Evolutionary conservation across 2,329 filamentous ascomycete genomes (phyloP), one percentile per base, ranked within the genome.

Genomic region (Monosporascus sp.): DNA sequence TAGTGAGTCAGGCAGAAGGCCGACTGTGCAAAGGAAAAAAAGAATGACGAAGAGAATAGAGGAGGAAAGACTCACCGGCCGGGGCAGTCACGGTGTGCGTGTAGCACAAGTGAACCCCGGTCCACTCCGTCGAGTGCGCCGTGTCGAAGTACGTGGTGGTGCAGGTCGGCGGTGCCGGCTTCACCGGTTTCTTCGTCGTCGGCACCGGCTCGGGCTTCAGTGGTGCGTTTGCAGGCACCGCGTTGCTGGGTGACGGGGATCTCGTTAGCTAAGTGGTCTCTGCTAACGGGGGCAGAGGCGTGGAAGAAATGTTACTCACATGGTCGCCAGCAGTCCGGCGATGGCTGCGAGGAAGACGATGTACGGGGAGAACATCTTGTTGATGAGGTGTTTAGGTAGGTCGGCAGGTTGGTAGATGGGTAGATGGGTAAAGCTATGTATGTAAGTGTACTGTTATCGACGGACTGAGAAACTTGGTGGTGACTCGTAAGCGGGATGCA

Each of bases 91-190:
- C 56, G 3, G 63, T 65, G 41, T 57, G 55, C 17, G 64, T 64
- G 50, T 62, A 63, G 56, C 64, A 66, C 22, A 52, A 36, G 45
- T 62, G 62, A 3, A 58, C 60, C 49, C 55, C 53, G 19, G 62
- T 61, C 41, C 44, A 53, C 3, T 53, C 59, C 9, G 57, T 60
- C n/a, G 51, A 56, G 48, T 63, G 57, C 52, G 49, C 51, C 40
- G 49, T 58, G 53, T 64, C 61, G 37, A 60, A 52, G 26, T 56
- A 41, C 0, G 63, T 66, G 27, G 61, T 64, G 41, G 59, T 63
- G 56, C 64, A 67, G 38, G 57, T 52, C 3, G 41, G 56, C 0
- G 65, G 65, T 16, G 62, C 16, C 6, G 9, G 27, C 27, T 31
- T 31, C 27, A 8, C 26, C 7, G 26, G 27, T 31, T 31, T 31